Percentiles rank a stretch among this genome's conserved stretches.
Evolutionary conservation across 768 basidiomycete species (phyloP).

Genomic region (Podaxis carcinomalis): DNA sequence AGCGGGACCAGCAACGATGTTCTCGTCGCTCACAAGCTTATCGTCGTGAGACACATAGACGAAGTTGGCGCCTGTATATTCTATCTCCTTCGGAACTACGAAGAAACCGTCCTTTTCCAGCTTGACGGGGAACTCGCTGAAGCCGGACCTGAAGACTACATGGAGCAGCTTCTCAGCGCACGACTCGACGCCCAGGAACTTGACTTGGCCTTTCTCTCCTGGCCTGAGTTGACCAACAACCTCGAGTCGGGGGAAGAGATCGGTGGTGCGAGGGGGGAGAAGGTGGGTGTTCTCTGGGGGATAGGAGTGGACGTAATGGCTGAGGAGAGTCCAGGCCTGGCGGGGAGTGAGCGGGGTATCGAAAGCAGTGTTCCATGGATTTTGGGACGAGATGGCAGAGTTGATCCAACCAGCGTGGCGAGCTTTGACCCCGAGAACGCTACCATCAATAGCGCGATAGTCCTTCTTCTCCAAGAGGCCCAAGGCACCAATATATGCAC

Average conservation of each 20-base stretch:
- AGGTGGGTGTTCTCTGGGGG: conserved; percentile 45
- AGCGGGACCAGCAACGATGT: conserved; percentile 54
- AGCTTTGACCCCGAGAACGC: conserved; percentile 58
- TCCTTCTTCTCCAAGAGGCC: conserved; percentile 38
- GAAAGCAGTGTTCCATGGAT: conserved; percentile 57
- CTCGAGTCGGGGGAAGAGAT: conserved; percentile 22
- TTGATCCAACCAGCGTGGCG: conserved; percentile 64
- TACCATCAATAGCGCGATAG: conserved; percentile 49
- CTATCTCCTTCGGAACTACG: conserved; percentile 36
- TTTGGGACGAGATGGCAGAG: conserved; percentile 40
- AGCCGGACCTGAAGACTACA: conserved; percentile 9
- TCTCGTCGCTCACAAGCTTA: conserved; percentile 34
- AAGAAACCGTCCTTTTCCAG: conserved; percentile 21
- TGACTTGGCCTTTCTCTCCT: conserved; percentile 8
- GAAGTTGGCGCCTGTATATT: conserved; percentile 43
- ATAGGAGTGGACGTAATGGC: conserved; percentile 47
- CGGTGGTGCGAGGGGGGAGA: conserved; percentile 23
- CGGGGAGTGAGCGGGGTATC: conserved; percentile 42
- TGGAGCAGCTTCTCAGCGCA: neutral
- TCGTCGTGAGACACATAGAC: conserved; percentile 25
- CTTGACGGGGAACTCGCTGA: conserved; percentile 6
- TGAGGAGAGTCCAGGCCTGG: conserved; percentile 36
- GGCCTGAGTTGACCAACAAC: conserved; percentile 18
- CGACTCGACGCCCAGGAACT: neutral
- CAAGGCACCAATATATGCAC: conserved; percentile 57